Conservation (phyloP, 805 yeast genomes). For the Kuraishia ogatae region DNA sequence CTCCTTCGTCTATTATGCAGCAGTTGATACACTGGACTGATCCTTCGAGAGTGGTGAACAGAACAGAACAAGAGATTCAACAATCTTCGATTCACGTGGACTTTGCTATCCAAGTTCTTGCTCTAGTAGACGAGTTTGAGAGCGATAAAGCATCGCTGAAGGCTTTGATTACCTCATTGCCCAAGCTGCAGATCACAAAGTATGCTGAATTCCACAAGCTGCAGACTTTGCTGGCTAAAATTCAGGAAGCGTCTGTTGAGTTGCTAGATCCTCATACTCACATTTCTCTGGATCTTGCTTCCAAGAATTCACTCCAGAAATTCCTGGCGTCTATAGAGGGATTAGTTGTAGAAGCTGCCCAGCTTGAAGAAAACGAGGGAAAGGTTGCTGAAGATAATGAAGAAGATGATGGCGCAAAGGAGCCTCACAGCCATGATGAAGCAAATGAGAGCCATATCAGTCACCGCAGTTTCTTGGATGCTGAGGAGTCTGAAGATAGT, state of each 20-base stretch:
- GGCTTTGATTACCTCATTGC: slow-evolving; percentile 40
- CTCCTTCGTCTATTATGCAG: slow-evolving; percentile 50
- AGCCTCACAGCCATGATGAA: slow-evolving; percentile 5
- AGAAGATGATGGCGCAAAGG: neutral
- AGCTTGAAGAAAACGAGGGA: neutral
- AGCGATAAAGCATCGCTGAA: slow-evolving; percentile 44
- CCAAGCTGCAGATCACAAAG: slow-evolving; percentile 36
- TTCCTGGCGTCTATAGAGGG: slow-evolving; percentile 17
- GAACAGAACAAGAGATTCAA: slow-evolving; percentile 28
- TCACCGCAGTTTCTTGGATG: neutral
- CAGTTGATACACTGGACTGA: slow-evolving; percentile 83
- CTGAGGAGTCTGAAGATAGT: slow-evolving; percentile 2
- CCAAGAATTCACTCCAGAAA: slow-evolving; percentile 15
- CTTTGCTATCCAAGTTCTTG: slow-evolving; percentile 46
- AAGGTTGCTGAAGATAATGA: neutral
- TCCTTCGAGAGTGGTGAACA: slow-evolving; percentile 54
- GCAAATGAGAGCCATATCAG: neutral
- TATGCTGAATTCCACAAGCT: slow-evolving; percentile 10
- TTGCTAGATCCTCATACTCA: neutral
- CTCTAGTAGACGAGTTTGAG: slow-evolving; percentile 35
- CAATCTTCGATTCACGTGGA: slow-evolving; percentile 45
- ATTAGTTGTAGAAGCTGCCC: slow-evolving; percentile 14
- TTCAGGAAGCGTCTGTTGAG: slow-evolving; percentile 7
- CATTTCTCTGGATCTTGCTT: slow-evolving; percentile 9
- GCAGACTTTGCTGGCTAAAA: slow-evolving; percentile 9